Evolutionary conservation across 139 green algal genomes (phyloP).

Genomic region (Coelastrella sp.): DNA sequence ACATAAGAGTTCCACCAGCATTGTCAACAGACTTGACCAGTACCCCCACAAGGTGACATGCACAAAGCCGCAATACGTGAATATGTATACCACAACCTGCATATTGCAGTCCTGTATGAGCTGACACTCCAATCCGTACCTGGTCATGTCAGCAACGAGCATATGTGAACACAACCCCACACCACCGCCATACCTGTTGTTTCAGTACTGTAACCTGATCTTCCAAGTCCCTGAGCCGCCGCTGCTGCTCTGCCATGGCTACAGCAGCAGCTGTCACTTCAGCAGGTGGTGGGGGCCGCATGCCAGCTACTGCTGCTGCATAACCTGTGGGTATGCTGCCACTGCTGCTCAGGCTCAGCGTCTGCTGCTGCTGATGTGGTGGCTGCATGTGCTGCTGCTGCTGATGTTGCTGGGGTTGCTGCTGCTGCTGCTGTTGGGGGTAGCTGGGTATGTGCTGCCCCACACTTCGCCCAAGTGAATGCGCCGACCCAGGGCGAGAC

Average conservation of each 20-base stretch:
- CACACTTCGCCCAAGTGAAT: neutral
- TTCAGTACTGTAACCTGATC: conserved; percentile 18
- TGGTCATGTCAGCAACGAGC: too few species aligned
- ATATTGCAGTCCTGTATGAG: too few species aligned
- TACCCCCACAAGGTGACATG: too few species aligned
- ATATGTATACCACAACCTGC: too few species aligned
- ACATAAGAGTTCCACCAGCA: too few species aligned
- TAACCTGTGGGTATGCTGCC: conserved; percentile 38
- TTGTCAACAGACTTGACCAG: too few species aligned
- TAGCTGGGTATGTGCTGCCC: neutral
- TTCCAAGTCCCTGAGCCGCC: conserved; percentile 27
- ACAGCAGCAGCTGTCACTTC: conserved; percentile 24
- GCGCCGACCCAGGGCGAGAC: neutral
- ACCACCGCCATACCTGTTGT: conserved; percentile 1
- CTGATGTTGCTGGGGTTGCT: neutral
- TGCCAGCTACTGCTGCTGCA: conserved; percentile 45
- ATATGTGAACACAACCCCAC: neutral
- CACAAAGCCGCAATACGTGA: too few species aligned
- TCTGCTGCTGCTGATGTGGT: conserved; percentile 39
- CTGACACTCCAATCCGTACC: too few species aligned
- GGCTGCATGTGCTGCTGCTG: neutral
- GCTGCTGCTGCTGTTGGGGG: neutral
- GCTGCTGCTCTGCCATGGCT: conserved; percentile 31
- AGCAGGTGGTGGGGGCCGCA: conserved; percentile 37
- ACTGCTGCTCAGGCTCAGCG: neutral